phyloP scores from a whole-genome alignment of 805 yeast genomes.

The Soucietia sequanensis region DNA sequence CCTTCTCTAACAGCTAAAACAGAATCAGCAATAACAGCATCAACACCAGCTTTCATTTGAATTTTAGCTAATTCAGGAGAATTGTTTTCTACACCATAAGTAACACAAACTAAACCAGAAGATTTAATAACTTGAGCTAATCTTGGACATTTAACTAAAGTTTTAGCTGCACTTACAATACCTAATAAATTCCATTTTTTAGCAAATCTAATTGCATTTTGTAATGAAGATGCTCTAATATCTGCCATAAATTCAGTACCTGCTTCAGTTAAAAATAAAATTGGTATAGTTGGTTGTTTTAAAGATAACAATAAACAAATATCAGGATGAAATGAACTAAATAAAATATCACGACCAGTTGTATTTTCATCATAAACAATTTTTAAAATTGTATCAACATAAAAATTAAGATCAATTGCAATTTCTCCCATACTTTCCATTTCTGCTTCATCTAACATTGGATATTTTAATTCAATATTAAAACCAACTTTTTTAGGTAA shows the following conservation, averaged over 20 bases:
- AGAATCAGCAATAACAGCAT: constrained; percentile 96
- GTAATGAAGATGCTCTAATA: constrained; percentile 80
- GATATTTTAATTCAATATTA: constrained; percentile 92
- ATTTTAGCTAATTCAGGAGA: constrained; percentile 78
- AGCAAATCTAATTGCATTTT: constrained; percentile 88
- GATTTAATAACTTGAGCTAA: constrained; percentile 88
- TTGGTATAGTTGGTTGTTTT: constrained; percentile 93
- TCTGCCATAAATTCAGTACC: constrained; percentile 90
- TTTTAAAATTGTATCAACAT: constrained; percentile 83
- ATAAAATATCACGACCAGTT: constrained; percentile 79
- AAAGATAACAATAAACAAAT: constrained; percentile 79
- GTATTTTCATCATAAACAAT: constrained; percentile 73
- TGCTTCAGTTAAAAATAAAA: constrained; percentile 83
- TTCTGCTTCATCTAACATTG: constrained; percentile 92
- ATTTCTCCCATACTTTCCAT: constrained; percentile 83
- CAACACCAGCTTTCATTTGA: constrained; percentile 93
- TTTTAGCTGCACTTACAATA: constrained; percentile 83
- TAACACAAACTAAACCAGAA: constrained; percentile 87
- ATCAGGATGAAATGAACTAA: constrained; percentile 95
- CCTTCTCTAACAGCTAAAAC: constrained; percentile 92
- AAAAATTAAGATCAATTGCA: constrained; percentile 78
- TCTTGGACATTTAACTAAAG: constrained; percentile 86
- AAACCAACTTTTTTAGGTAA: constrained; percentile 85
- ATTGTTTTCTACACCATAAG: constrained; percentile 84
- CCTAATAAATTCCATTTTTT: constrained; percentile 90